phyloP scores from a whole-genome alignment of 1,284 basidiomycete genomes.

The Ustilago tritici region DNA sequence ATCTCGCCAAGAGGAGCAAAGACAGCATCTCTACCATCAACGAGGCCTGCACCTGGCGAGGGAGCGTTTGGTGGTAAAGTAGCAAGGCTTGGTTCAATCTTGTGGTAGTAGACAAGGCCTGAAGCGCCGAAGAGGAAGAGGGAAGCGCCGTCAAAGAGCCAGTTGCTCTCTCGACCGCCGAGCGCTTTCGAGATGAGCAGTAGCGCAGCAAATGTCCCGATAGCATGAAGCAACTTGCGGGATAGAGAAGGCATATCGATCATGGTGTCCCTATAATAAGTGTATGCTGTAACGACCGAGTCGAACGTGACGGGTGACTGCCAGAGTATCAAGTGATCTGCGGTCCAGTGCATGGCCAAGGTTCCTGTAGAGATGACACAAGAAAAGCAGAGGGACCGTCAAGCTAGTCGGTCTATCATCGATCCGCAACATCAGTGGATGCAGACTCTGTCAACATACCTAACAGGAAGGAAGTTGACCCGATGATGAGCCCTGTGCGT shows the following conservation, averaged over 20 bases:
- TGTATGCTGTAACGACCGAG: conserved; percentile 60
- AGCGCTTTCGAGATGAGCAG: conserved; percentile 59
- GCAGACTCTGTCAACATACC: conserved; percentile 37
- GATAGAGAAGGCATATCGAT: conserved; percentile 52
- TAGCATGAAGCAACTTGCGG: conserved; percentile 40
- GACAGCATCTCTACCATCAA: conserved; percentile 41
- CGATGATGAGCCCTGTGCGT: conserved; percentile 53
- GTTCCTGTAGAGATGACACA: conserved; percentile 43
- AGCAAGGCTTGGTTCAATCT: conserved; percentile 57
- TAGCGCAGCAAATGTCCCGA: conserved; percentile 46
- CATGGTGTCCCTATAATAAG: conserved; percentile 64
- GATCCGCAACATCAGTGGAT: too few relatives aligned
- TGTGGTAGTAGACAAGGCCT: conserved; percentile 61
- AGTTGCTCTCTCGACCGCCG: conserved; percentile 66
- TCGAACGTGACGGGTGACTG: conserved; percentile 59
- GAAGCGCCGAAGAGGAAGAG: conserved; percentile 67
- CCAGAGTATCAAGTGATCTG: conserved; percentile 68
- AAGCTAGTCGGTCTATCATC: neutral
- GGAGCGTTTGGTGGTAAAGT: conserved; percentile 46
- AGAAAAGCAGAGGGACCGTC: neutral
- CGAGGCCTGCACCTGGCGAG: conserved; percentile 33
- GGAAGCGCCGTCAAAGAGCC: conserved; percentile 69
- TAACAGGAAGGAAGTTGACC: conserved; percentile 63
- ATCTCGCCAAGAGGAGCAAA: conserved; percentile 63
- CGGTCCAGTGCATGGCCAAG: conserved; percentile 67